Percentiles rank a stretch among this genome's conserved stretches.
These are phyloP conservation scores for Tilletia caries DNA, from an alignment of 1,284 basidiomycete species.

Conservation along the genomic window DNA sequence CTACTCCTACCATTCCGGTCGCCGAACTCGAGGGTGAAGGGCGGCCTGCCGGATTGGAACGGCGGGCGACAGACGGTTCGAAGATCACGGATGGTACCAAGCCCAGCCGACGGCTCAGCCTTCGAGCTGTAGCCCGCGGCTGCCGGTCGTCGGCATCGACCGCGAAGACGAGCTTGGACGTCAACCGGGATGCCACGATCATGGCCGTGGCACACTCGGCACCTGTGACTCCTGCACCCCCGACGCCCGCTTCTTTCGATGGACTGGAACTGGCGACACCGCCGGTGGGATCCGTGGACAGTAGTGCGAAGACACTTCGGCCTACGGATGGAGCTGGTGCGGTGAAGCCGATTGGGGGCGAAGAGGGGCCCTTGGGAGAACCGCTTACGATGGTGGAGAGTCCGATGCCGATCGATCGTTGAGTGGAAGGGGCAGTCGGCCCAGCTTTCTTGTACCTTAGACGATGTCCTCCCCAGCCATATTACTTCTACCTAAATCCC, in stretches of 20 bases:
- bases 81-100: not conserved
- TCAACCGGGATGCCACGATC: too few species aligned
- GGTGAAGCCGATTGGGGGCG: not conserved
- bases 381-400: too few species aligned
- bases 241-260: too few species aligned
- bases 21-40: too few species aligned
- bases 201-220: too few species aligned
- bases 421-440: too few species aligned
- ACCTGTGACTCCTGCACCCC: too few species aligned
- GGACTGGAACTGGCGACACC: not conserved
- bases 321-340: not conserved
- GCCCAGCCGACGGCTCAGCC: not conserved
- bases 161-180: not conserved
- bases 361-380: not conserved
- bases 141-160: not conserved
- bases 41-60: not conserved
- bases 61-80: not conserved
- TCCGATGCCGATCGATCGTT: too few species aligned
- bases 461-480: too few species aligned
- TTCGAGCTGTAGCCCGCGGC: not conserved
- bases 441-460: too few species aligned
- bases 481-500: too few species aligned
- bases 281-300: not conserved
- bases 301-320: not conserved
- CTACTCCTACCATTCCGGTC: too few species aligned